Percentiles rank a stretch among this genome's conserved stretches.
Evolutionary conservation across 176 grass and related monocot genomes (phyloP).

Genomic region (Hordeum vulgare): DNA sequence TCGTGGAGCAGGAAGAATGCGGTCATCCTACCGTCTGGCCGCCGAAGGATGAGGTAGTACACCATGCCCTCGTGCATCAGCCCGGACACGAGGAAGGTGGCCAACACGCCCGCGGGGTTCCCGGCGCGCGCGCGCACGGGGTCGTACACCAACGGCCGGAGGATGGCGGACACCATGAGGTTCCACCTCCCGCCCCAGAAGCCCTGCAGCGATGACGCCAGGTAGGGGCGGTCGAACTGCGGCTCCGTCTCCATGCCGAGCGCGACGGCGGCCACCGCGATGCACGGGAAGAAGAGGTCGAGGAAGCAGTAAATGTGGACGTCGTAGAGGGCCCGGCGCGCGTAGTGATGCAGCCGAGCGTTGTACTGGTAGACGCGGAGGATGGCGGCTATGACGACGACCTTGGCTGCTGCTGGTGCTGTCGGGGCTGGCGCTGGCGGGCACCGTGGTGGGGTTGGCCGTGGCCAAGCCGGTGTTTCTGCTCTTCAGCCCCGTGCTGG

Average conservation of each 20-base stretch:
- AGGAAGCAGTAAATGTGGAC: conserved; percentile 35
- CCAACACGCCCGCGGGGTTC: conserved; percentile 6
- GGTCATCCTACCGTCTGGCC: conserved; percentile 10
- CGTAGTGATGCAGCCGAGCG: conserved; percentile 2
- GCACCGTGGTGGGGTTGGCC: conserved; percentile 56
- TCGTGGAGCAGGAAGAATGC: conserved; percentile 57
- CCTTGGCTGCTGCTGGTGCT: conserved; percentile 45
- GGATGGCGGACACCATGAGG: conserved; percentile 33
- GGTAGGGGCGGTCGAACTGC: conserved; percentile 43
- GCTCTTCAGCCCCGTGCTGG: conserved; percentile 78
- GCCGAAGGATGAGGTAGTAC: conserved; percentile 21
- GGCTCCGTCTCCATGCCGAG: conserved; percentile 46
- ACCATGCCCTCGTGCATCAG: conserved; percentile 65
- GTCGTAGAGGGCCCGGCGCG: conserved; percentile 11
- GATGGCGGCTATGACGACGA: not conserved
- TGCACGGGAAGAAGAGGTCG: conserved; percentile 25
- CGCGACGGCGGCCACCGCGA: not conserved
- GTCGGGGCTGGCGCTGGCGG: conserved; percentile 53
- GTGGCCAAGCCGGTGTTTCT: conserved; percentile 69
- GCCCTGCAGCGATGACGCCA: conserved; percentile 32
- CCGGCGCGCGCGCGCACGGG: conserved; percentile 7
- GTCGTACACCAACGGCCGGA: conserved; percentile 31
- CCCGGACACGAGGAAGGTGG: conserved; percentile 51
- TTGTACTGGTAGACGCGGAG: not conserved
- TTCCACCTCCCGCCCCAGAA: conserved; percentile 70